Evolutionary conservation across 352 stramenopile species (phyloP).

Genomic region (Lagenidium giganteum): DNA sequence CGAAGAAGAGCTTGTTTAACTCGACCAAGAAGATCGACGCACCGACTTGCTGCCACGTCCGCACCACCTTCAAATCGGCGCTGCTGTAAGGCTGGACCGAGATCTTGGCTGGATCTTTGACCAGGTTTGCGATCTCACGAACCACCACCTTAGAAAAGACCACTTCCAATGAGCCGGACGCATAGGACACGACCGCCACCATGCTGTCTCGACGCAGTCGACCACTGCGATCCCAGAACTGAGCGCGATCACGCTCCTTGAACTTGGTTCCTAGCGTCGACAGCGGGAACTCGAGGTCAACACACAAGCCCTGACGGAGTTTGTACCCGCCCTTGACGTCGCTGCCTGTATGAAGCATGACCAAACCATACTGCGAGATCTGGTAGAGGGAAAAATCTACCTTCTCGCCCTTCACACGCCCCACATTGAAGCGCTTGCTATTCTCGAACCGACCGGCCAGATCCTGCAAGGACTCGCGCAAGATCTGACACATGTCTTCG

Average conservation of each 20-base stretch:
- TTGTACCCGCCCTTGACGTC: slow-evolving; percentile 14
- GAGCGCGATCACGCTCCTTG: slow-evolving; percentile 15
- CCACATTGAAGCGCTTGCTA: not conserved
- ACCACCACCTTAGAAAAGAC: slow-evolving; percentile 33
- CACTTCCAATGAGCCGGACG: slow-evolving; percentile 9
- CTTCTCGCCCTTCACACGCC: slow-evolving; percentile 6
- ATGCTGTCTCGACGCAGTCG: slow-evolving; percentile 26
- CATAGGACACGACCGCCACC: slow-evolving; percentile 25
- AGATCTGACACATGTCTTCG: slow-evolving; percentile 30
- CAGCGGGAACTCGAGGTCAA: slow-evolving; percentile 24
- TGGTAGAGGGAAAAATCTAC: slow-evolving; percentile 5
- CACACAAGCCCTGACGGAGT: slow-evolving; percentile 23
- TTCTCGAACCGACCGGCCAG: slow-evolving; percentile 15
- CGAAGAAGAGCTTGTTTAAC: slow-evolving; percentile 48
- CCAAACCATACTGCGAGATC: not conserved
- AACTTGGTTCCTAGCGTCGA: slow-evolving; percentile 17
- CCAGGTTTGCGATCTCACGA: slow-evolving; percentile 19
- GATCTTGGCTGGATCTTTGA: slow-evolving; percentile 23
- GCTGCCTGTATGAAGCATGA: slow-evolving; percentile 20
- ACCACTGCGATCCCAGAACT: slow-evolving; percentile 28
- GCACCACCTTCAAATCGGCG: slow-evolving; percentile 17
- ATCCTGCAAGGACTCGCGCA: slow-evolving; percentile 30
- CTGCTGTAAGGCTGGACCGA: slow-evolving; percentile 29
- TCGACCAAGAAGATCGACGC: slow-evolving; percentile 32
- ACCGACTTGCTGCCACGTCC: slow-evolving; percentile 6